These are phyloP conservation scores for Raddia guianensis DNA, from an alignment of 176 grass and related monocot species.

Conservation along the genomic window DNA sequence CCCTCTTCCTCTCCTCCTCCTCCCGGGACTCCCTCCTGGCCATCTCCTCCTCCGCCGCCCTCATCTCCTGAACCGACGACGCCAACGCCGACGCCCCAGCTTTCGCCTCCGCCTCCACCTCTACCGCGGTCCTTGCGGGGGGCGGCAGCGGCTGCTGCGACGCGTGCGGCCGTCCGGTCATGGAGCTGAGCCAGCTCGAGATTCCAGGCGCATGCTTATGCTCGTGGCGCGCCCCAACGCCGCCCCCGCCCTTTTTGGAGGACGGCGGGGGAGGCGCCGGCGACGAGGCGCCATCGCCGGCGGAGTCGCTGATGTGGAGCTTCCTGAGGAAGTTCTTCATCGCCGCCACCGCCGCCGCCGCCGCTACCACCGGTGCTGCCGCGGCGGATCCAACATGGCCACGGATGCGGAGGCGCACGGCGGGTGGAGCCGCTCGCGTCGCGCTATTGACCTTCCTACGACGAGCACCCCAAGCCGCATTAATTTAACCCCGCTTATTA, in stretches of 20 bases:
- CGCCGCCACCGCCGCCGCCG: conserved; percentile 18
- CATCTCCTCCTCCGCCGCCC: conserved; percentile 14
- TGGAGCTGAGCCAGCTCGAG: conserved; percentile 85
- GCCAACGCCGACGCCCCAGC: conserved; percentile 21
- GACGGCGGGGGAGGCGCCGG: conserved; percentile 40
- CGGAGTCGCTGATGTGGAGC: conserved; percentile 79
- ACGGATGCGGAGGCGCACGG: conserved; percentile 18
- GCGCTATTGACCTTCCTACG: conserved; percentile 59
- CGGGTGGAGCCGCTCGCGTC: conserved; percentile 19
- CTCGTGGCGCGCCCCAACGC: conserved; percentile 18
- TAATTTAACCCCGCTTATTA: conserved; percentile 42
- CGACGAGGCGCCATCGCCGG: conserved; percentile 45
- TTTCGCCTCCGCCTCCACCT: conserved; percentile 25
- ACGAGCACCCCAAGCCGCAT: conserved; percentile 45
- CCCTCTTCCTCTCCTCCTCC: conserved; percentile 29
- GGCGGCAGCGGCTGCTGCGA: conserved; percentile 18
- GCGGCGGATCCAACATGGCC: conserved; percentile 70
- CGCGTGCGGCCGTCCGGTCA: conserved; percentile 40
- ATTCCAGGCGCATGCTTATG: conserved; percentile 52
- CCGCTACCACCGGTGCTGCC: conserved; percentile 29
- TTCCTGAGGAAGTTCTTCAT: conserved; percentile 99
- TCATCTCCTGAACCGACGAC: conserved; percentile 24
- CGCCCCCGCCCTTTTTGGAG: conserved; percentile 46
- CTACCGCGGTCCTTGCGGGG: not conserved
- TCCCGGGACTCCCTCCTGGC: conserved; percentile 2